A percentile compares a stretch with the other conserved stretches of the same genome.
These are phyloP conservation scores for Torulaspora globosa DNA, from an alignment of 1,139 yeast species.

Conservation along the genomic window DNA sequence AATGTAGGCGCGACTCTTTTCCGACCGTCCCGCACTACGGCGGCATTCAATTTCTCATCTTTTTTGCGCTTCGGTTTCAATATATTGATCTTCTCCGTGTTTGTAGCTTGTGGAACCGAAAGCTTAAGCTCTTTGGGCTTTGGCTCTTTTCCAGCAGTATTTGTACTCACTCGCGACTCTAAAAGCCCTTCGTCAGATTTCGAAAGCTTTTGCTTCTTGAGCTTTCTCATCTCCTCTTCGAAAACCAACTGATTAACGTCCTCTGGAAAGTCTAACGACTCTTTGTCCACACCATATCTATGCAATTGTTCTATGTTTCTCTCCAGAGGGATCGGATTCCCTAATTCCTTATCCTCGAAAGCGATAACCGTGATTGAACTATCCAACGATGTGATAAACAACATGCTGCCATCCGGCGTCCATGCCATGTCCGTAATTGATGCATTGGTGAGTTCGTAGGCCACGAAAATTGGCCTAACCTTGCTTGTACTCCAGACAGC, in stretches of 20 bases:
- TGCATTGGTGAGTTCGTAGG: slow-evolving; percentile 56
- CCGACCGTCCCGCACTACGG: slow-evolving; percentile 52
- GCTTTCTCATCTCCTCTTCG: slow-evolving; percentile 56
- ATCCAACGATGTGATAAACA: slow-evolving; percentile 77
- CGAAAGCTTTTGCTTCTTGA: slow-evolving; percentile 14
- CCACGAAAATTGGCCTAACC: slow-evolving; percentile 60
- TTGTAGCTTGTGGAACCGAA: slow-evolving; percentile 1
- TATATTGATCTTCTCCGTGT: slow-evolving; percentile 26
- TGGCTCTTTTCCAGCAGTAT: slow-evolving; percentile 17
- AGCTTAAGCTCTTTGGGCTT: background rate
- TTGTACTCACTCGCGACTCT: slow-evolving; percentile 21
- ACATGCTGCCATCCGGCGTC: slow-evolving; percentile 70
- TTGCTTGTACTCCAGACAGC: slow-evolving; percentile 67
- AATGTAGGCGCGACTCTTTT: slow-evolving; percentile 83
- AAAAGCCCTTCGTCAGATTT: slow-evolving; percentile 2
- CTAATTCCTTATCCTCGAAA: slow-evolving; percentile 72
- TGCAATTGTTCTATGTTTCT: slow-evolving; percentile 67
- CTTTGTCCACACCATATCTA: slow-evolving; percentile 85
- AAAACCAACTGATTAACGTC: slow-evolving; percentile 71
- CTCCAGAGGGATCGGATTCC: slow-evolving; percentile 60
- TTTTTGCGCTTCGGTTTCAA: slow-evolving; percentile 32
- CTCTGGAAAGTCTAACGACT: slow-evolving; percentile 79
- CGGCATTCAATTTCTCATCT: slow-evolving; percentile 32
- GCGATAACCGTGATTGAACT: slow-evolving; percentile 71
- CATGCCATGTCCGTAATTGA: slow-evolving; percentile 72